A percentile compares a stretch with the other conserved stretches of the same genome.
Conservation (phyloP, 495 filamentous ascomycete species). For the Podospora appendiculata region DNA sequence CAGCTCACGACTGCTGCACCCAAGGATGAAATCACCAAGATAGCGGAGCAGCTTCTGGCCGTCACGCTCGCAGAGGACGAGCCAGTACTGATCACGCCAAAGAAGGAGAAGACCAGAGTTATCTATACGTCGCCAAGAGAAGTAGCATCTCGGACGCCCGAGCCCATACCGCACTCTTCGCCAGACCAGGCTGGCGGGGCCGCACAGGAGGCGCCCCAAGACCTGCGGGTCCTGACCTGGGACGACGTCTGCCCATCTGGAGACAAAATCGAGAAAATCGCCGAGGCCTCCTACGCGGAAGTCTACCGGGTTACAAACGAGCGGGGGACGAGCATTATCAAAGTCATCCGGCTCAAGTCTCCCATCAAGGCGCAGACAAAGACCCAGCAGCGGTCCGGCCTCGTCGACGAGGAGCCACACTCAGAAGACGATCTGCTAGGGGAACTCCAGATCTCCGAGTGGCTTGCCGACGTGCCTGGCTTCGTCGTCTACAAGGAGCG, state of each 20-base stretch:
- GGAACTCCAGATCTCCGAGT: constrained; percentile 70
- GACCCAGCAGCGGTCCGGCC: constrained; percentile 34
- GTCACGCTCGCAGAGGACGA: constrained; percentile 2
- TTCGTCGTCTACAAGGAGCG: constrained; percentile 84
- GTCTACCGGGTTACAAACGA: constrained; percentile 53
- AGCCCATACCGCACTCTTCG: background rate
- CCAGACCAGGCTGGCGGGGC: background rate
- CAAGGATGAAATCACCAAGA: background rate
- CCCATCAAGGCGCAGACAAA: constrained; percentile 39
- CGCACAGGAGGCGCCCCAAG: constrained; percentile 3
- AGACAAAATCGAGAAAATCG: constrained; percentile 53
- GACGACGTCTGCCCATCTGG: constrained; percentile 38
- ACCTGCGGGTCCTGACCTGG: constrained; percentile 39
- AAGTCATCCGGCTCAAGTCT: constrained; percentile 41
- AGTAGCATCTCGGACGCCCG: background rate
- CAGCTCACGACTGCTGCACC: no score
- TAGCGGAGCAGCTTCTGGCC: constrained; percentile 4
- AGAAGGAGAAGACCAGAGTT: background rate
- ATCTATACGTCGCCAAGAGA: background rate
- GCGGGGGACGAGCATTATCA: constrained; percentile 43
- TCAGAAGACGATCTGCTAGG: constrained; percentile 32
- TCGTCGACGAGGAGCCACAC: constrained; percentile 43
- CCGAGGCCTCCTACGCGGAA: constrained; percentile 62
- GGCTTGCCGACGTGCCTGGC: constrained; percentile 71
- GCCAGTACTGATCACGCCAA: background rate